Base-by-base conservation (phyloP, 208 protist genomes). In the Leishmania arabica region DNA sequence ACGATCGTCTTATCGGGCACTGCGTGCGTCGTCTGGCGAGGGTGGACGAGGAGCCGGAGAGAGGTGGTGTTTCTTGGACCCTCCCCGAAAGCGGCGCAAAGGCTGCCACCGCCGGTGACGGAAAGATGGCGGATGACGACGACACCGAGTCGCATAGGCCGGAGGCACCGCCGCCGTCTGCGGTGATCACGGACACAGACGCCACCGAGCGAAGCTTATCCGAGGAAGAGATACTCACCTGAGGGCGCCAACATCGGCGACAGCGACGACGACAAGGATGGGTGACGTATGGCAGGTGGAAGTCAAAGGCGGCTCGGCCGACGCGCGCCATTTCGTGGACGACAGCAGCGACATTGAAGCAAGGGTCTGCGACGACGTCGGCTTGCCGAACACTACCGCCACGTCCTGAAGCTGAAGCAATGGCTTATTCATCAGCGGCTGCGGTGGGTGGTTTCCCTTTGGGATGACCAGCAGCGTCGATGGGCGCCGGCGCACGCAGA, bases 381-480 rank as follows among this genome's bases (percentile, higher is more conserved):
- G 1, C 62, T 77, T n/a, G 77, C 60, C 49, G 77, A 81, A 42
- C 77, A 85, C 58, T 54, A 72, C 58, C 71, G 69, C 31, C 75
- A 81, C 77, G 70, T 74, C 51, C 77, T 60, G 37, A 77, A 80
- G 53, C 72, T 80, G 62, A 77, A 64, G 76, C 69, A 66, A 24
- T 77, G 81, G 21, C 58, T 85, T 21, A 78, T 81, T 34, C 70
- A 81, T 42, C 76, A 62, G 58, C 76, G 70, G 5, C 69, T 81
- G 69, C 81, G 27, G 24, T 64, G 58, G 27, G 27, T 24, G 58
- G 8, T 8, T 64, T 64, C 19, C 58, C 27, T 66, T 31, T 80
- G 80, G 75, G 58, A 56, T 17, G 27, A 31, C 27, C 27, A 34
- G 19, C 27, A 24, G 27, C 58, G 11, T 77, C 72, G 8, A 37